These are phyloP conservation scores for Fraxinus nigra DNA, from an alignment of 305 asterid species.

Conservation along the genomic window DNA sequence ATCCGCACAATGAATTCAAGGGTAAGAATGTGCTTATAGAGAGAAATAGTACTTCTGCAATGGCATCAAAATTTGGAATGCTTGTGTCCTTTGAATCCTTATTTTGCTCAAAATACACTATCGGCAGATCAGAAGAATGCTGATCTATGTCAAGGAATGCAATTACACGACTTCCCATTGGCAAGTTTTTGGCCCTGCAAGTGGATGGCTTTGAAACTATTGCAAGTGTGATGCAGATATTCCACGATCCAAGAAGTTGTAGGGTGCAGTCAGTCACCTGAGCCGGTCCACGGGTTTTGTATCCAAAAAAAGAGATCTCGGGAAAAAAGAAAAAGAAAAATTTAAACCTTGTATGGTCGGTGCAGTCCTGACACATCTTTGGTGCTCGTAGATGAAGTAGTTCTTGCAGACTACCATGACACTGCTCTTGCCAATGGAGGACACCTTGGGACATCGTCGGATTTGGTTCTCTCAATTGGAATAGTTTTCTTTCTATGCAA, in stretches of 20 bases:
- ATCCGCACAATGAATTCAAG: constrained; percentile 80
- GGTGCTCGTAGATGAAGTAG: neutral
- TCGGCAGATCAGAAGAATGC: neutral
- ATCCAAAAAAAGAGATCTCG: neutral
- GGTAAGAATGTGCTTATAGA: constrained; percentile 83
- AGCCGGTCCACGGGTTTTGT: neutral
- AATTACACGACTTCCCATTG: neutral
- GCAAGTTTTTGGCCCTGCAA: neutral
- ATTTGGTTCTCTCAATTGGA: neutral
- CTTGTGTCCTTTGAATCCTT: constrained; percentile 9
- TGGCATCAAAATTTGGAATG: constrained; percentile 67
- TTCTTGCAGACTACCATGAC: neutral
- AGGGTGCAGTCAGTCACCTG: neutral
- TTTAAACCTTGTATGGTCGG: neutral
- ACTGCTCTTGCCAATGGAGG: neutral
- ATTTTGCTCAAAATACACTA: neutral
- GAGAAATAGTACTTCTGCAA: constrained; percentile 51
- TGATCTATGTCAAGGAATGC: neutral
- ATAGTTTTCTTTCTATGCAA: neutral
- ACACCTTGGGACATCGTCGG: neutral
- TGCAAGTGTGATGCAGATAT: neutral
- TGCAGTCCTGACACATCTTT: neutral
- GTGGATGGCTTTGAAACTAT: neutral
- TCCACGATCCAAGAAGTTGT: neutral
- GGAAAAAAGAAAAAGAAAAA: neutral